Evolutionary conservation across 129 eudicot species (phyloP), one percentile per base, ranked within the genome.

Genomic region (Chrysanthemum lavandulifolium): DNA sequence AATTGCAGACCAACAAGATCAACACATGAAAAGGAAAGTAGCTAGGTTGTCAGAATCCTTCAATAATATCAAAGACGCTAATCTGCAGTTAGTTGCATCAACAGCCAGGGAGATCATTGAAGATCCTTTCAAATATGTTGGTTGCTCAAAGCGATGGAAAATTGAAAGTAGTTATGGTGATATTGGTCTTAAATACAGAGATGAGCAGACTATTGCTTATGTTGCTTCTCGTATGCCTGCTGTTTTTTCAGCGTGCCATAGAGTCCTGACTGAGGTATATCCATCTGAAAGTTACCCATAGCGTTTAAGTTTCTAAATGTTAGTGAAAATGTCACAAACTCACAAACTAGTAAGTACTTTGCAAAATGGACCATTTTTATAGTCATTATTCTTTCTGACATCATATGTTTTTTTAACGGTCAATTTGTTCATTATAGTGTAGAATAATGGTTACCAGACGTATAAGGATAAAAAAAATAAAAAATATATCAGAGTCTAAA

Each of bases 201-300:
- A 95, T 43, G 97, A 88, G 40, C 86, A 95, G 65, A 80, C 94
- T 2, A 80, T 83, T 36, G 99, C 99, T 36, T 90, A 95, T 79
- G 94, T 95, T 51, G 97, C 99, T 67, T 81, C 97, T 52, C 86
- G 99, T 16, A 90, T 90, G 99, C 99, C 99, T 33, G 96, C 99
- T 1, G 97, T 95, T 49, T 90, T 83, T 69, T 81, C 91, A 50
- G 99, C 97, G 56, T 87, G 94, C 79, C 85, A 73, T 75, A 79
- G 99, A 66, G 84, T 90, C 52, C 96, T 95, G 15, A 77, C 75
- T 33, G 99, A 95, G 97, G 99, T 90, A 57, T 54, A 36, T 47
- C 14, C 9, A 13, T 55, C 60, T 45, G 65, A 72, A 23, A 5
- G 64, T 58, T 71, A 15, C 13, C 16, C 5, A 2, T 61, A 13